These are phyloP conservation scores for Cladosporium sp. DNA, from an alignment of 2,329 filamentous ascomycete genomes.

Conservation along the genomic window DNA sequence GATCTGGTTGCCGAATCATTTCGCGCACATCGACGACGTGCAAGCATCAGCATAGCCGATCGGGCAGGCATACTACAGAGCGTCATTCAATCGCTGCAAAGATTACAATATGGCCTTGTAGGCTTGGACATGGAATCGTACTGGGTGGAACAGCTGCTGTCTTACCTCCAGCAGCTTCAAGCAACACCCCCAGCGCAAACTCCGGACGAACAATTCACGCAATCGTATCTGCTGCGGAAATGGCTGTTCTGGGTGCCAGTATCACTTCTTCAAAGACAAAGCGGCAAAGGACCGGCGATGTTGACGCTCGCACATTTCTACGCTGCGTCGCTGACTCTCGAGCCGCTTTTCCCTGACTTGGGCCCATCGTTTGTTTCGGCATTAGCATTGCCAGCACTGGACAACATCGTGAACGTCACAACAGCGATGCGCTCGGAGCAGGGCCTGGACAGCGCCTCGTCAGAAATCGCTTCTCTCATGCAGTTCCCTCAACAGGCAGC, in stretches of 20 bases:
- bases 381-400: conserved; percentile 73
- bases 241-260: conserved; percentile 98
- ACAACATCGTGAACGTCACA: conserved; percentile 77
- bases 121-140: conserved; percentile 44
- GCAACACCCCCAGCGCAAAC: conserved; percentile 39
- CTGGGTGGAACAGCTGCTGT: conserved; percentile 46
- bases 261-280: conserved; percentile 71
- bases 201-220: conserved; percentile 82
- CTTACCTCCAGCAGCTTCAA: conserved; percentile 44
- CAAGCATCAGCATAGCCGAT: conserved; percentile 21
- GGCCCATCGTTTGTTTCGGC: conserved; percentile 71
- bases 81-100: conserved; percentile 39
- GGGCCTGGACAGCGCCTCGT: conserved; percentile 37
- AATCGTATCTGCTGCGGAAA: conserved; percentile 79
- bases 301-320: conserved; percentile 89
- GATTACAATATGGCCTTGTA: conserved; percentile 40
- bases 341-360: conserved; percentile 87
- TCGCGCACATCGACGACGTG: conserved; percentile 16
- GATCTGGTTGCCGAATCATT: conserved; percentile 33
- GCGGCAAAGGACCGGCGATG: conserved; percentile 71
- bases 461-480: conserved; percentile 43
- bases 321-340: conserved; percentile 79
- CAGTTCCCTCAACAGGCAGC: conserved; percentile 43
- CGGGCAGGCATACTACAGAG: conserved; percentile 33
- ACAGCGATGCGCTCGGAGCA: conserved; percentile 56